Conservation (phyloP, 495 filamentous ascomycete genomes). For the Penicillium parvum region DNA sequence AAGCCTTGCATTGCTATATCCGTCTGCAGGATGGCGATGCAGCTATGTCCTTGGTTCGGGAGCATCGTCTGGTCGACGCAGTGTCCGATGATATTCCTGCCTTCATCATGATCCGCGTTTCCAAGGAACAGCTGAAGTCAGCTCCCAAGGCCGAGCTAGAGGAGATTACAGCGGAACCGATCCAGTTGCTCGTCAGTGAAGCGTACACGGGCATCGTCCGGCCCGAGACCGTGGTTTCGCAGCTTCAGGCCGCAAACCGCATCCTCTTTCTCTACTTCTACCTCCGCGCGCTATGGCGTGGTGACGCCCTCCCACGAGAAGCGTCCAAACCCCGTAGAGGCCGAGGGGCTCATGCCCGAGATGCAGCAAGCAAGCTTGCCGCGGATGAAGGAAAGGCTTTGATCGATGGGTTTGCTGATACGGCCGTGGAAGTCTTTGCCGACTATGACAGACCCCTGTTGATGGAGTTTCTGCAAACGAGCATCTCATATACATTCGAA, state of each 20-base stretch:
- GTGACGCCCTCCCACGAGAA: slow-evolving; percentile 49
- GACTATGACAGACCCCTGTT: slow-evolving; percentile 73
- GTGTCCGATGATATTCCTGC: slow-evolving; percentile 84
- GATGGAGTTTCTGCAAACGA: slow-evolving; percentile 80
- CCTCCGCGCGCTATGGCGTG: slow-evolving; percentile 77
- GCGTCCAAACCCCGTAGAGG: slow-evolving; percentile 36
- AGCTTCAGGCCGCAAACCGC: slow-evolving; percentile 54
- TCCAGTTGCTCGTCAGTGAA: slow-evolving; percentile 83
- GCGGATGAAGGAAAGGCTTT: slow-evolving; percentile 66
- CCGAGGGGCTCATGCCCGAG: slow-evolving; percentile 34
- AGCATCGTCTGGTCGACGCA: slow-evolving; percentile 78
- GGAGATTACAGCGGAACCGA: slow-evolving; percentile 71
- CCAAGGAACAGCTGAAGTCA: slow-evolving; percentile 61
- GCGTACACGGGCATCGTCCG: slow-evolving; percentile 82
- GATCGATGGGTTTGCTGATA: slow-evolving; percentile 79
- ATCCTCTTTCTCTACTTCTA: slow-evolving; percentile 88
- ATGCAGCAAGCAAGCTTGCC: slow-evolving; percentile 42
- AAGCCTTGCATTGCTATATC: slow-evolving; percentile 86
- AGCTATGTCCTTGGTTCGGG: slow-evolving; percentile 76
- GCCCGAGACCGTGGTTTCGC: slow-evolving; percentile 69
- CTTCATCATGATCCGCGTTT: slow-evolving; percentile 81
- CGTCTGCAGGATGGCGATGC: slow-evolving; percentile 85
- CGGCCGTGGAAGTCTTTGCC: slow-evolving; percentile 80
- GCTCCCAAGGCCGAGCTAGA: slow-evolving; percentile 69
- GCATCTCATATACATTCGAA: slow-evolving; percentile 78